Evolutionary conservation across 768 basidiomycete species (phyloP).

Genomic region (Termitomyces sp.): DNA sequence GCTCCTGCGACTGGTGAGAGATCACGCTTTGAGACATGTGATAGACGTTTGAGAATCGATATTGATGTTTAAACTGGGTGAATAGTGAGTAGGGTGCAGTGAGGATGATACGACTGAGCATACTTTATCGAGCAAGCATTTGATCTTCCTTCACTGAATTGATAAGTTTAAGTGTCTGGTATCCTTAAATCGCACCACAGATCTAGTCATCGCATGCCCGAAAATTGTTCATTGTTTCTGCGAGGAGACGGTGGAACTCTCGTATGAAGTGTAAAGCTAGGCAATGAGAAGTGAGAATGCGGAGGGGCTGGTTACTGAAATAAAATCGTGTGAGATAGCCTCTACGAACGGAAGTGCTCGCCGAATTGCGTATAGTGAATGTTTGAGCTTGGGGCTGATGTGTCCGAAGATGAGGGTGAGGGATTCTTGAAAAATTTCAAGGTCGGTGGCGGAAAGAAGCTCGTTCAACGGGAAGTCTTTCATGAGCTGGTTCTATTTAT

Average conservation of each 20-base stretch:
- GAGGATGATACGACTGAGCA: background rate
- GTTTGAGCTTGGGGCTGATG: conserved; percentile 91
- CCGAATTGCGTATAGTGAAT: conserved; percentile 95
- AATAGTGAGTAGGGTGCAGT: background rate
- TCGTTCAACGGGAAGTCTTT: conserved; percentile 99
- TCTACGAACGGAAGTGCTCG: conserved; percentile 96
- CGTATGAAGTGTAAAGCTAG: conserved; percentile 92
- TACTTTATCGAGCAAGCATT: conserved; percentile 89
- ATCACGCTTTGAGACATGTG: conserved; percentile 98
- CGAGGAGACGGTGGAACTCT: conserved; percentile 84
- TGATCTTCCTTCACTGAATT: conserved; percentile 99
- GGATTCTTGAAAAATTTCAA: conserved; percentile 92
- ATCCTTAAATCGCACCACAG: conserved; percentile 97
- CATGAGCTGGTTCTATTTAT: conserved; percentile 98
- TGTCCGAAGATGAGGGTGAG: conserved; percentile 86
- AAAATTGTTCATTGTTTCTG: conserved; percentile 74
- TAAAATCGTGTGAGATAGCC: conserved; percentile 95
- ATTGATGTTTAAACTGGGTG: conserved; percentile 87
- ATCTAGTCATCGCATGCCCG: conserved; percentile 70
- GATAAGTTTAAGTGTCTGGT: conserved; percentile 97
- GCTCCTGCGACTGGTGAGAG: conserved; percentile 97
- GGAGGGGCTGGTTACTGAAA: conserved; percentile 94
- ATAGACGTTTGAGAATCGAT: conserved; percentile 92
- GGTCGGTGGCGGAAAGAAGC: conserved; percentile 91
- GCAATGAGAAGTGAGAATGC: conserved; percentile 86